Conservation (phyloP, 2,329 filamentous ascomycete genomes). For the Diaporthe citri region DNA sequence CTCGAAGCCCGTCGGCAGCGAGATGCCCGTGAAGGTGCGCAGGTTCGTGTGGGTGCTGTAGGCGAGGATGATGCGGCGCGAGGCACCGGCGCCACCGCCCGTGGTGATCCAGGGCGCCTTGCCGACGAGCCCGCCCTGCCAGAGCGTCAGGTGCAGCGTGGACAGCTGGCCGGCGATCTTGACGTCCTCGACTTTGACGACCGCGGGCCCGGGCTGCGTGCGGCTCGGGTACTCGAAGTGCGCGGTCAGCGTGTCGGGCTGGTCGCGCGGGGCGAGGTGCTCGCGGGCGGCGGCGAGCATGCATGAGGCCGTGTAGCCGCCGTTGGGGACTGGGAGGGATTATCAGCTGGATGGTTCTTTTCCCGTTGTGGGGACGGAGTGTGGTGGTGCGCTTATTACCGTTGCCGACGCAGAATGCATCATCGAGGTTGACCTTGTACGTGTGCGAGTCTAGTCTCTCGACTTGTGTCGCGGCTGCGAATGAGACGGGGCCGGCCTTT, state of each 20-base stretch:
- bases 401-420: background rate
- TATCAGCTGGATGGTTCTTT: background rate
- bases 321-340: constrained; percentile 55
- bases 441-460: background rate
- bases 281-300: constrained; percentile 52
- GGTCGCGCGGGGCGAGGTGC: constrained; percentile 51
- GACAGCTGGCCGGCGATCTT: constrained; percentile 58
- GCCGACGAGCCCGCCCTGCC: constrained; percentile 52
- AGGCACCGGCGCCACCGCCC: constrained; percentile 22
- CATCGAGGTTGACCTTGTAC: background rate
- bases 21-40: constrained; percentile 45
- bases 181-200: constrained; percentile 55
- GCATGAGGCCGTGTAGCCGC: constrained; percentile 59
- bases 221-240: constrained; percentile 58
- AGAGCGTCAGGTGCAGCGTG: constrained; percentile 57
- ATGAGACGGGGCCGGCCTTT: background rate
- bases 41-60: constrained; percentile 57
- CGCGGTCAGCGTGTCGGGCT: constrained; percentile 54
- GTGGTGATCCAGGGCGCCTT: constrained; percentile 52
- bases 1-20: constrained; percentile 37
- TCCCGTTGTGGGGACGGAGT: background rate
- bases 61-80: constrained; percentile 50
- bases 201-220: constrained; percentile 52
- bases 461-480: background rate
- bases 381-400: background rate